These are phyloP conservation scores for Termitomyces heimii DNA, from an alignment of 768 basidiomycete species.

Conservation along the genomic window DNA sequence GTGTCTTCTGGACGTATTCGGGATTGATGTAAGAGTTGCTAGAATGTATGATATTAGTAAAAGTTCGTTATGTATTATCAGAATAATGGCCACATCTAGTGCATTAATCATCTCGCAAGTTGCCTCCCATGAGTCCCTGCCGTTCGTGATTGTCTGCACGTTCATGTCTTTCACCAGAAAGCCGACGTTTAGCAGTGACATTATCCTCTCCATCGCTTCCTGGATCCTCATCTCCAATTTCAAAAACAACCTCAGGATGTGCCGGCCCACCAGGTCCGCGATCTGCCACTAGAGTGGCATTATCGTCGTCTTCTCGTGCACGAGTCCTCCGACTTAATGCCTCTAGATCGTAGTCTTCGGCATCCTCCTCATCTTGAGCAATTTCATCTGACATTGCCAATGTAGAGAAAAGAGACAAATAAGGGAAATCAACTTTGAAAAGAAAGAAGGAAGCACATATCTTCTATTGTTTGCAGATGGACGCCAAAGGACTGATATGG, in stretches of 20 bases:
- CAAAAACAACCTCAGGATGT: constrained; percentile 76
- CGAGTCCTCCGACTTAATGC: constrained; percentile 54
- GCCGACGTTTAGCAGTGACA: constrained; percentile 40
- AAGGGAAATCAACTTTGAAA: constrained; percentile 14
- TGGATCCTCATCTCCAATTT: constrained; percentile 81
- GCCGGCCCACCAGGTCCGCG: constrained; percentile 41
- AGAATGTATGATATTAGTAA: constrained; percentile 18
- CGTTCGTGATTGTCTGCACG: constrained; percentile 49
- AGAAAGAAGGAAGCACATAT: constrained; percentile 38
- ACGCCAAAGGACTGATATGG: constrained; percentile 89
- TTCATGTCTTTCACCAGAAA: constrained; percentile 41
- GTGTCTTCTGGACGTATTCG: constrained; percentile 83
- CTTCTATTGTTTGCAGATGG: constrained; percentile 87
- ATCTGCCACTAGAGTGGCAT: constrained; percentile 64
- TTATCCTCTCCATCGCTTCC: constrained; percentile 61
- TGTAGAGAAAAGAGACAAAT: constrained; percentile 36
- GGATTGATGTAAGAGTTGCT: constrained; percentile 35
- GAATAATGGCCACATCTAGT: constrained; percentile 8
- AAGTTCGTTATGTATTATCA: constrained; percentile 14
- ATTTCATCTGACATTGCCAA: constrained; percentile 96
- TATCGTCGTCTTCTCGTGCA: constrained; percentile 56
- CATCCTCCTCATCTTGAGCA: constrained; percentile 91
- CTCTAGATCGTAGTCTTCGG: constrained; percentile 88
- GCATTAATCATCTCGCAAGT: constrained; percentile 27
- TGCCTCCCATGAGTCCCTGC: constrained; percentile 54